Conservation (phyloP, 768 basidiomycete genomes). For the Tricholomella constricta region DNA sequence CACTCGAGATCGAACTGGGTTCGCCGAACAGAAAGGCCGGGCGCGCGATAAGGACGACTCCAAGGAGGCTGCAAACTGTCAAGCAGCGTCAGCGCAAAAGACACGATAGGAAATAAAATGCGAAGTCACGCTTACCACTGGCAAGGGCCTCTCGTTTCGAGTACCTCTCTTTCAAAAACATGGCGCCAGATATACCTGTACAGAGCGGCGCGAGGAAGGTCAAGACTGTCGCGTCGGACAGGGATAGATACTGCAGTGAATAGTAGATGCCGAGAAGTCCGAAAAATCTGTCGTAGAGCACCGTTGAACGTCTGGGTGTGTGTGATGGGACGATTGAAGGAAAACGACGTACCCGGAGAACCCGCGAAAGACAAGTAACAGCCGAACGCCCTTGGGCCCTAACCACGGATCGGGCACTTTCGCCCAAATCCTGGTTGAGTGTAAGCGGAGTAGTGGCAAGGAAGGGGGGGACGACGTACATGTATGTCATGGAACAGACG, state of each 20-base stretch:
- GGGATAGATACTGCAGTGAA: conserved; percentile 70
- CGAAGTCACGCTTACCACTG: conserved; percentile 31
- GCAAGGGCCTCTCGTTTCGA: conserved; percentile 56
- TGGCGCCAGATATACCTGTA: conserved; percentile 60
- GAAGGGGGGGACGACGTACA: conserved; percentile 32
- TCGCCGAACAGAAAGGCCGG: conserved; percentile 73
- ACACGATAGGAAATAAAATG: neutral
- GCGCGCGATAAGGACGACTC: conserved; percentile 81
- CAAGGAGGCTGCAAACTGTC: conserved; percentile 64
- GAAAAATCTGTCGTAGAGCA: conserved; percentile 55
- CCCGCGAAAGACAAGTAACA: conserved; percentile 58
- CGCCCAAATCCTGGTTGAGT: conserved; percentile 38
- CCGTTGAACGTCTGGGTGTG: too few relatives aligned
- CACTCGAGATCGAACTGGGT: neutral
- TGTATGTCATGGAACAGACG: conserved; percentile 50
- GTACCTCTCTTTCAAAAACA: conserved; percentile 64
- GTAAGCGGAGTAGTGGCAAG: neutral
- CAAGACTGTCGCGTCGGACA: conserved; percentile 78
- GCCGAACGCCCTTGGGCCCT: conserved; percentile 70
- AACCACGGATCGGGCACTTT: conserved; percentile 54
- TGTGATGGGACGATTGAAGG: too few relatives aligned
- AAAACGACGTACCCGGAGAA: conserved; percentile 53
- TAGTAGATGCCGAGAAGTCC: conserved; percentile 52
- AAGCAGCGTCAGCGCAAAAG: neutral
- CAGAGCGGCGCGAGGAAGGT: conserved; percentile 73